Evolutionary conservation across 306 rosid genomes (phyloP).

Genomic region (Castanopsis chinensis): DNA sequence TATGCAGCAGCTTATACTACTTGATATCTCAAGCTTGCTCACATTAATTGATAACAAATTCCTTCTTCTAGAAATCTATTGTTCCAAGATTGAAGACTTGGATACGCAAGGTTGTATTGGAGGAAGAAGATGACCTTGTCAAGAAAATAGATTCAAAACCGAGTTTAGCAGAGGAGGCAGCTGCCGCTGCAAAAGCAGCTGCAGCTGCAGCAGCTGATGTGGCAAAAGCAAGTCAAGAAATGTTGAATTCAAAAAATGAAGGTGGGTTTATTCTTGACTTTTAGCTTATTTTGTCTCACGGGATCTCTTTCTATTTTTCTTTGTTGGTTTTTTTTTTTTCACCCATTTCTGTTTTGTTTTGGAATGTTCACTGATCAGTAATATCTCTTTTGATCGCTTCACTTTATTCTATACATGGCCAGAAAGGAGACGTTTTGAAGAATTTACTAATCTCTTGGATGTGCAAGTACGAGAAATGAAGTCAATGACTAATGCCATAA

Average conservation of each 20-base stretch:
- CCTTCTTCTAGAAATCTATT: slow-evolving; percentile 63
- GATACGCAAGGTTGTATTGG: slow-evolving; percentile 79
- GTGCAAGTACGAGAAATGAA: slow-evolving; percentile 89
- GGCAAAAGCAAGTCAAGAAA: slow-evolving; percentile 80
- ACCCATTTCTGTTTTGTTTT: neutral
- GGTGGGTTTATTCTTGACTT: slow-evolving; percentile 42
- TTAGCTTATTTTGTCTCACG: neutral
- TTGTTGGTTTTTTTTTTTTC: neutral
- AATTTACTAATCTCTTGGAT: slow-evolving; percentile 57
- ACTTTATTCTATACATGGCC: slow-evolving; percentile 31
- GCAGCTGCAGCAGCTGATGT: slow-evolving; percentile 96
- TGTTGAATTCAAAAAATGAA: slow-evolving; percentile 72
- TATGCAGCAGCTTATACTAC: slow-evolving; percentile 4
- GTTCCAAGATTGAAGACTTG: slow-evolving; percentile 89
- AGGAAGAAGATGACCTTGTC: slow-evolving; percentile 47
- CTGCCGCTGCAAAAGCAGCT: slow-evolving; percentile 90
- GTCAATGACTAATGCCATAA: slow-evolving; percentile 72
- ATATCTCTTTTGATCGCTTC: slow-evolving; percentile 18
- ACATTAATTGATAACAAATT: slow-evolving; percentile 21
- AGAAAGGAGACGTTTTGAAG: slow-evolving; percentile 64
- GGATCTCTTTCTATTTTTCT: slow-evolving; percentile 16
- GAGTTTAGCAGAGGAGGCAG: slow-evolving; percentile 71
- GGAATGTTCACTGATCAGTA: neutral
- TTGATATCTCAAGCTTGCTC: slow-evolving; percentile 16
- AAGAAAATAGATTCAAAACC: slow-evolving; percentile 54